Evolutionary conservation across 768 basidiomycete species (phyloP).

Genomic region (Hericium rajendrae): DNA sequence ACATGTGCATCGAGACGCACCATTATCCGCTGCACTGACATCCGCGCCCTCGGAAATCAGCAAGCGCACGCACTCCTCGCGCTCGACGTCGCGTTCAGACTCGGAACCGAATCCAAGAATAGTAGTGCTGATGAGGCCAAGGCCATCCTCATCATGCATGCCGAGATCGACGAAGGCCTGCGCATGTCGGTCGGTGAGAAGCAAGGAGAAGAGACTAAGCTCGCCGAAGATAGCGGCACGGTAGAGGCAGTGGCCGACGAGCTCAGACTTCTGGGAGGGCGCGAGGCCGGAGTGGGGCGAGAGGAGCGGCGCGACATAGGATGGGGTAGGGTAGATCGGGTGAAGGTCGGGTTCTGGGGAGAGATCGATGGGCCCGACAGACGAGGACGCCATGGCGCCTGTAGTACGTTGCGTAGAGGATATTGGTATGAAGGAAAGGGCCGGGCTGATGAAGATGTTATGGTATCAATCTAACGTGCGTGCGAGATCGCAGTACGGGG

Average conservation of each 20-base stretch:
- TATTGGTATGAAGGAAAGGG: neutral
- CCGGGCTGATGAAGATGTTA: no score
- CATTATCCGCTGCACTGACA: slow-evolving; percentile 48
- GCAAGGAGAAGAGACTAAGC: slow-evolving; percentile 57
- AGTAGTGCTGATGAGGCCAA: slow-evolving; percentile 65
- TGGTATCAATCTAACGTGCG: no score
- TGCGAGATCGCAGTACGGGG: no score
- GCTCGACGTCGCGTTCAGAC: slow-evolving; percentile 75
- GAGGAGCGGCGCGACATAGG: slow-evolving; percentile 53
- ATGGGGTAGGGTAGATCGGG: slow-evolving; percentile 64
- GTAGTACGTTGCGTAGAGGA: neutral
- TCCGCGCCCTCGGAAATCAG: slow-evolving; percentile 74
- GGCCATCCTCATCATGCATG: slow-evolving; percentile 76
- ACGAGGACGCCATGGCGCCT: slow-evolving; percentile 22
- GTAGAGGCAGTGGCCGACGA: slow-evolving; percentile 64
- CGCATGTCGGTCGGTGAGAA: slow-evolving; percentile 58
- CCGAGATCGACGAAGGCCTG: slow-evolving; percentile 60
- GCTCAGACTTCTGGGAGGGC: slow-evolving; percentile 55
- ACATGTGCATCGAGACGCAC: slow-evolving; percentile 28
- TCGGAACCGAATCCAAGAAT: slow-evolving; percentile 81
- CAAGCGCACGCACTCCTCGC: slow-evolving; percentile 81
- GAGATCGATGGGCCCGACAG: slow-evolving; percentile 38
- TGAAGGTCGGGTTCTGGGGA: slow-evolving; percentile 72
- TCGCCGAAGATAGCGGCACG: slow-evolving; percentile 78
- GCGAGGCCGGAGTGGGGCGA: slow-evolving; percentile 59